Conservation (phyloP, 208 protist species). For the Wallacemonas collosoma region DNA sequence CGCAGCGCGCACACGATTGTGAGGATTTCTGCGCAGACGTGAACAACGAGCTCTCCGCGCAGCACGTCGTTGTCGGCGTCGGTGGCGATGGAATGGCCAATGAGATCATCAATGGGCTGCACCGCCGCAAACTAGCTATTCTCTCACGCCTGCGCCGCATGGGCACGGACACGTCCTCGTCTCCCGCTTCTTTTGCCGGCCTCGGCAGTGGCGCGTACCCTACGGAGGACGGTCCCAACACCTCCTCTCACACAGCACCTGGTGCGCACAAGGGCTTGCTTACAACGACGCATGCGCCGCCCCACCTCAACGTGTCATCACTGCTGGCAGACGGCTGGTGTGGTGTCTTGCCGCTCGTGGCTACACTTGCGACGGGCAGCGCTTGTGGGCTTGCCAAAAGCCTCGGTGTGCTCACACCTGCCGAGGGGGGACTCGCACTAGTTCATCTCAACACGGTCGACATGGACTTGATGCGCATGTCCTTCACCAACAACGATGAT, state of each 20-base stretch:
- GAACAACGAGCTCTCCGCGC: conserved; percentile 40
- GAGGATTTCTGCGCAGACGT: conserved; percentile 84
- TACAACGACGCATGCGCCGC: neutral
- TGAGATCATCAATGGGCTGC: conserved; percentile 80
- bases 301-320: conserved; percentile 1
- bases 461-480: conserved; percentile 68
- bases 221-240: neutral
- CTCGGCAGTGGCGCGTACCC: neutral
- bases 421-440: conserved; percentile 56
- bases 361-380: conserved; percentile 80
- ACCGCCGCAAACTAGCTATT: conserved; percentile 53
- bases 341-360: conserved; percentile 56
- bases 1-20: conserved; percentile 66
- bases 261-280: neutral
- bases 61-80: conserved; percentile 61
- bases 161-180: conserved; percentile 10
- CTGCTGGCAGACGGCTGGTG: conserved; percentile 41
- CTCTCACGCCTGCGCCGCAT: conserved; percentile 28
- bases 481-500: conserved; percentile 46
- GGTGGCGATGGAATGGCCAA: conserved; percentile 88
- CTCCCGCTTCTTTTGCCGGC: neutral
- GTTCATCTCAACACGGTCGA: conserved; percentile 63
- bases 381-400: conserved; percentile 85
- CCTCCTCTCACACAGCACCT: neutral
- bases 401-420: conserved; percentile 51